Evolutionary conservation across 208 protist species (phyloP).

Genomic region (Trypanosoma scelopori): DNA sequence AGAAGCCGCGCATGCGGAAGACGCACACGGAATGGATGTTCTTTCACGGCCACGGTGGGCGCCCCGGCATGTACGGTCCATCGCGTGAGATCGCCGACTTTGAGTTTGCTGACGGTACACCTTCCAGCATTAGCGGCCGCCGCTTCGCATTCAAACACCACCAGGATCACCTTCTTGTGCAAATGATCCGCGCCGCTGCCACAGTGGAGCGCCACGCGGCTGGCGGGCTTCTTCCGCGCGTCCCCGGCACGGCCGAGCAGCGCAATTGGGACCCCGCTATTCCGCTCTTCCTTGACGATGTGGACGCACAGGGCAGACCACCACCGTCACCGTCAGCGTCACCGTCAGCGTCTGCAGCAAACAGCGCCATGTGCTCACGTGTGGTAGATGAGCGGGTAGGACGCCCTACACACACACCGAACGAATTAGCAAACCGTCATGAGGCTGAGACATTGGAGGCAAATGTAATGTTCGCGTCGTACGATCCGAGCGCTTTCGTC

Average conservation of each 20-base stretch:
- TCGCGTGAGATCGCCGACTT: constrained; percentile 83
- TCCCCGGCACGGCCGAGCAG: constrained; percentile 80
- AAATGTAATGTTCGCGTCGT: constrained; percentile 85
- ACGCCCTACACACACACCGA: constrained; percentile 34
- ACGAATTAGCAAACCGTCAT: constrained; percentile 59
- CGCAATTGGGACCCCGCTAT: constrained; percentile 88
- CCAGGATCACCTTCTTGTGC: constrained; percentile 84
- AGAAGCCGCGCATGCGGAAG: constrained; percentile 65
- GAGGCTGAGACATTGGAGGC: constrained; percentile 67
- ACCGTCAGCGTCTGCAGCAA: not conserved
- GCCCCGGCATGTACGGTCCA: constrained; percentile 66
- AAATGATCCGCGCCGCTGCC: constrained; percentile 82
- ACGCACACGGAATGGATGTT: constrained; percentile 86
- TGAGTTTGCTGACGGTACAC: constrained; percentile 86
- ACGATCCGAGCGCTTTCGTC: constrained; percentile 81
- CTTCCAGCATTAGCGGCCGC: constrained; percentile 50
- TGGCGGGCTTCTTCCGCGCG: constrained; percentile 61
- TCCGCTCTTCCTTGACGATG: constrained; percentile 85
- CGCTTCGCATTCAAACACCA: constrained; percentile 87
- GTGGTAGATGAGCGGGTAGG: constrained; percentile 55
- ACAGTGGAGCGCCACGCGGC: constrained; percentile 70
- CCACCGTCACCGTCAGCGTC: constrained; percentile 29
- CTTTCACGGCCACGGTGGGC: constrained; percentile 77
- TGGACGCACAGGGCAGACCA: constrained; percentile 72
- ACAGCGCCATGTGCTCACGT: constrained; percentile 27